A percentile compares a stretch with the other conserved stretches of the same genome.
Evolutionary conservation across 768 basidiomycete genomes (phyloP).

Genomic region (Tricholoma flavovirens): DNA sequence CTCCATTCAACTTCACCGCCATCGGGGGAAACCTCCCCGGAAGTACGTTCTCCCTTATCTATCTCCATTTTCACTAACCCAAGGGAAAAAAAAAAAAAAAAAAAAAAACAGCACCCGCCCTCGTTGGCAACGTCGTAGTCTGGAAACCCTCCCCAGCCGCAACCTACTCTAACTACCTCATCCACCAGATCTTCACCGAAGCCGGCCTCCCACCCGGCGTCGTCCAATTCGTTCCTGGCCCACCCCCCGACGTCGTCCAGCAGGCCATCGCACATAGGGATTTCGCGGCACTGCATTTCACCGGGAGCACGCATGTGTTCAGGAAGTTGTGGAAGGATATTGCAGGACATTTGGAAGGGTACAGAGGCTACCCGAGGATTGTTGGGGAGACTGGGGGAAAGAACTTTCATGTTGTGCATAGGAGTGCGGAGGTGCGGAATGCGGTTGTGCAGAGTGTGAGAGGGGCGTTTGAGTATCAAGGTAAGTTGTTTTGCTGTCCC

Average conservation of each 20-base stretch:
- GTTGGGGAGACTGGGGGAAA: conserved; percentile 99
- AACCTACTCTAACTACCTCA: conserved; percentile 90
- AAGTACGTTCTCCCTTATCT: conserved; percentile 15
- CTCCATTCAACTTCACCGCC: conserved; percentile 98
- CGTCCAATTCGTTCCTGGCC: conserved; percentile 94
- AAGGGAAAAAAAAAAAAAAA: not conserved
- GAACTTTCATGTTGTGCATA: conserved; percentile 95
- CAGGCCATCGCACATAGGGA: conserved; percentile 73
- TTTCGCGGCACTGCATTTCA: conserved; percentile 94
- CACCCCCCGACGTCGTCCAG: conserved; percentile 77
- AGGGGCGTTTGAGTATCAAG: conserved; percentile 94
- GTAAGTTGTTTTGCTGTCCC: conserved; percentile 27
- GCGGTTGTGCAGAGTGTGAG: conserved; percentile 88
- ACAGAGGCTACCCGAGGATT: conserved; percentile 87
- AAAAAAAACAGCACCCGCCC: conserved; percentile 61
- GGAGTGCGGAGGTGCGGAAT: conserved; percentile 79
- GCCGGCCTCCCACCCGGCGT: conserved; percentile 93
- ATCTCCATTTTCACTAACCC: not conserved
- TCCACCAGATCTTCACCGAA: conserved; percentile 87
- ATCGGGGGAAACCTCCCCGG: conserved; percentile 94
- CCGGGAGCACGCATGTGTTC: conserved; percentile 93
- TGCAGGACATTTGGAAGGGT: conserved; percentile 67
- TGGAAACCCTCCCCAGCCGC: conserved; percentile 99
- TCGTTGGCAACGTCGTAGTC: conserved; percentile 90
- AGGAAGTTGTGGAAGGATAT: conserved; percentile 97